Evolutionary conservation across 352 stramenopile species (phyloP).

Genomic region (Globisporangium spiculum): DNA sequence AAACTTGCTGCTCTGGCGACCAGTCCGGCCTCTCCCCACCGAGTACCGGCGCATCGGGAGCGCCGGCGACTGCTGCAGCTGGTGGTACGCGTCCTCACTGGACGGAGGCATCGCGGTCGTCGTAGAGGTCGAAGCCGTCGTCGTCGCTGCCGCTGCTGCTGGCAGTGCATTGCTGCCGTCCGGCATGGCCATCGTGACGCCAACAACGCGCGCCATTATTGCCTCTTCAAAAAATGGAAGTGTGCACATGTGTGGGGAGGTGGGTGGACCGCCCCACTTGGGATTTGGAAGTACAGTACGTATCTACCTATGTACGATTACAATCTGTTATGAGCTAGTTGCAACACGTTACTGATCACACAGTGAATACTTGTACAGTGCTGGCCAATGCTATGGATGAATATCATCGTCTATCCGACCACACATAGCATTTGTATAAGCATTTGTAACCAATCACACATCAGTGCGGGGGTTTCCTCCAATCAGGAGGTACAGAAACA

Average conservation of each 20-base stretch:
- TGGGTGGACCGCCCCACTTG: slow-evolving; percentile 12
- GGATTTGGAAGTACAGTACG: too few relatives aligned
- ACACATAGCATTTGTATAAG: too few relatives aligned
- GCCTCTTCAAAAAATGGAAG: slow-evolving; percentile 3
- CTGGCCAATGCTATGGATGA: too few relatives aligned
- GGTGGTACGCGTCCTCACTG: neutral
- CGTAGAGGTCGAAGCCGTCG: neutral
- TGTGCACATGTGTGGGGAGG: neutral
- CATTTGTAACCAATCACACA: too few relatives aligned
- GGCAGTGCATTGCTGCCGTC: neutral
- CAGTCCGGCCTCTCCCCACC: slow-evolving; percentile 9
- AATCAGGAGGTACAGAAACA: too few relatives aligned
- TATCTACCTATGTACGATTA: too few relatives aligned
- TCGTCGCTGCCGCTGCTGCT: neutral
- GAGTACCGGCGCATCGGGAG: slow-evolving; percentile 9
- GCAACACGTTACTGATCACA: too few relatives aligned
- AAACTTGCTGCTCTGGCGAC: slow-evolving; percentile 55
- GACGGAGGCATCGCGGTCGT: neutral
- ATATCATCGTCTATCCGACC: too few relatives aligned
- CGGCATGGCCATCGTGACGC: neutral
- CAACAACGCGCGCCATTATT: neutral
- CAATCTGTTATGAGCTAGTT: too few relatives aligned
- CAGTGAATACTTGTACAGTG: too few relatives aligned
- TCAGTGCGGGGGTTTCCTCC: too few relatives aligned
- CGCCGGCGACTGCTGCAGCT: neutral